phyloP scores from a whole-genome alignment of 2,329 filamentous ascomycete species.

The Huntiella omanensis region DNA sequence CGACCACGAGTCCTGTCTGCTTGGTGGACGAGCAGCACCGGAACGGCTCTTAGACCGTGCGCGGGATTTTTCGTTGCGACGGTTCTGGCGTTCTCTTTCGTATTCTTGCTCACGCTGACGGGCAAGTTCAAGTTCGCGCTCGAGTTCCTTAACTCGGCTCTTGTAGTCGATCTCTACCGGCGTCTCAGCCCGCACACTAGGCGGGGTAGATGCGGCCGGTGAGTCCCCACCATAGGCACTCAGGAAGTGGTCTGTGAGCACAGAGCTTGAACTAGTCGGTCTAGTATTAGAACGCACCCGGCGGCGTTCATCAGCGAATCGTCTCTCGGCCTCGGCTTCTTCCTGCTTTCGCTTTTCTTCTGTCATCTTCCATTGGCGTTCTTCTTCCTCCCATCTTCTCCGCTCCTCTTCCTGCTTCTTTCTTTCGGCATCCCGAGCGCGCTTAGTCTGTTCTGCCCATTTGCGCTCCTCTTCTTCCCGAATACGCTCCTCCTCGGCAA shows the following conservation, averaged over 20 bases:
- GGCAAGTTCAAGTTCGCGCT: conserved; percentile 47
- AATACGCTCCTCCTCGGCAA: conserved; percentile 42
- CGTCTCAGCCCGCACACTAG: conserved; percentile 17
- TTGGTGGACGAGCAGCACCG: conserved; percentile 23
- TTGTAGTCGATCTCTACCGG: conserved; percentile 30
- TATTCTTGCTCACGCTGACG: conserved; percentile 45
- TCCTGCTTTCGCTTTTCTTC: conserved; percentile 54
- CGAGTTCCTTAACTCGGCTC: conserved; percentile 59
- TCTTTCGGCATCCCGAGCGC: conserved; percentile 40
- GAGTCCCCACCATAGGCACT: conserved; percentile 55
- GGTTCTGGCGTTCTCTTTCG: conserved; percentile 35
- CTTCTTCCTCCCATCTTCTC: conserved; percentile 59
- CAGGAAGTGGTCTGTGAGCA: conserved; percentile 18
- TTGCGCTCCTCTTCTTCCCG: conserved; percentile 43
- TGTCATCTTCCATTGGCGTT: conserved; percentile 56
- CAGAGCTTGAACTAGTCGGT: conserved; percentile 19
- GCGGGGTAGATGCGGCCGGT: conserved; percentile 54
- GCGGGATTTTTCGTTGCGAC: conserved; percentile 13
- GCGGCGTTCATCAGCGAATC: conserved; percentile 46
- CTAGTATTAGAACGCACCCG: conserved; percentile 28
- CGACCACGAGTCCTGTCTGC: conserved; percentile 45
- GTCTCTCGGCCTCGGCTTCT: conserved; percentile 53
- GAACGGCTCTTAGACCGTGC: conserved; percentile 24
- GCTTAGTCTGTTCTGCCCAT: conserved; percentile 47
- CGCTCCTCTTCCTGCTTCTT: conserved; percentile 47